phyloP scores from a whole-genome alignment of 2,329 filamentous ascomycete genomes.

The Lachnellula suecica region DNA sequence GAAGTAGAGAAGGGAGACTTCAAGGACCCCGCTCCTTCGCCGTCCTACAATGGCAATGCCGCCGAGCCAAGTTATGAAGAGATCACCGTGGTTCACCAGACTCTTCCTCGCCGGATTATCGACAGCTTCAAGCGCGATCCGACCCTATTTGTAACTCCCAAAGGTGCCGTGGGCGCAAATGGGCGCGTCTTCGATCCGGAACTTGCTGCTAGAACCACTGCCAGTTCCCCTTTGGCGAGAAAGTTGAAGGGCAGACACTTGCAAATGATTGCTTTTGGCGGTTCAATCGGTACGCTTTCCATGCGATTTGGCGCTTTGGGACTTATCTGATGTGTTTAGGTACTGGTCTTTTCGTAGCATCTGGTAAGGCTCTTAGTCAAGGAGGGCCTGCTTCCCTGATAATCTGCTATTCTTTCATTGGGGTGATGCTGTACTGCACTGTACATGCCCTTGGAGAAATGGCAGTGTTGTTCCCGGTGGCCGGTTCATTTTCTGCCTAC shows the following conservation, averaged over 20 bases:
- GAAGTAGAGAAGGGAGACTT: not conserved
- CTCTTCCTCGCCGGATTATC: constrained; percentile 17
- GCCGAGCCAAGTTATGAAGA: constrained; percentile 26
- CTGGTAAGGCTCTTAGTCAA: constrained; percentile 65
- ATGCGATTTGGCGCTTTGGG: not conserved
- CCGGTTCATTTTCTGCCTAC: constrained; percentile 89
- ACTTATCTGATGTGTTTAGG: constrained; percentile 41
- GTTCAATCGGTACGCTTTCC: constrained; percentile 67
- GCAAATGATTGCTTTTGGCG: constrained; percentile 97
- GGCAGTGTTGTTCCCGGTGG: constrained; percentile 85
- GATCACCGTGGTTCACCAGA: constrained; percentile 17
- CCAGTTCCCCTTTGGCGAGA: constrained; percentile 71
- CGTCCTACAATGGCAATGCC: constrained; percentile 15
- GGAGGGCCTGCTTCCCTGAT: constrained; percentile 79
- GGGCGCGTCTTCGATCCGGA: constrained; percentile 59
- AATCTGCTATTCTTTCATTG: constrained; percentile 76
- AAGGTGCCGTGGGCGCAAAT: constrained; percentile 32
- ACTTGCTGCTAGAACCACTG: constrained; percentile 58
- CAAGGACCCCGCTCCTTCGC: constrained; percentile 2
- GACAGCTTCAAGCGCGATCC: constrained; percentile 31
- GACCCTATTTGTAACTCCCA: constrained; percentile 47
- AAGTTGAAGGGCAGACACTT: constrained; percentile 81
- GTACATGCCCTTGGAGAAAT: constrained; percentile 91
- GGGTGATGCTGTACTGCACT: constrained; percentile 86
- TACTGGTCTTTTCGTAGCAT: constrained; percentile 85